Conservation (phyloP, 768 basidiomycete genomes). For the Leccinum fibrillosum region DNA sequence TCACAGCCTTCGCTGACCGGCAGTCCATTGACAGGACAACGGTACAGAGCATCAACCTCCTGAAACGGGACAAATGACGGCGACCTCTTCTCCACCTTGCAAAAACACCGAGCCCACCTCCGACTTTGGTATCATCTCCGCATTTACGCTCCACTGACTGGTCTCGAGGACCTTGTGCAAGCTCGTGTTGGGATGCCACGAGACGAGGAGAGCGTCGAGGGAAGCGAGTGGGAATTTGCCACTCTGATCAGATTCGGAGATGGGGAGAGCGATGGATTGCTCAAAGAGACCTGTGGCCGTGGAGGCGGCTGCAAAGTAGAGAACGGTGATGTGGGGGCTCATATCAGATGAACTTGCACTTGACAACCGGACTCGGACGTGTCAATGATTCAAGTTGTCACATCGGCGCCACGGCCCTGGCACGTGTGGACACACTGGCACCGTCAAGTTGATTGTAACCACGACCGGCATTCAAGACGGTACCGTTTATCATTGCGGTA, state of each 20-base stretch:
- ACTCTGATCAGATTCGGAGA: neutral
- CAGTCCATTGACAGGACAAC: neutral
- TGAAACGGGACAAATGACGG: slow-evolving; percentile 78
- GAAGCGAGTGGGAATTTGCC: slow-evolving; percentile 42
- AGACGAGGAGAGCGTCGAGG: slow-evolving; percentile 49
- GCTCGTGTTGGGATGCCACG: slow-evolving; percentile 48
- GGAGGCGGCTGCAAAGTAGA: slow-evolving; percentile 63
- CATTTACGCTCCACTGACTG: slow-evolving; percentile 78
- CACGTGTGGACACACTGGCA: too few species aligned
- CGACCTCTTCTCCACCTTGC: slow-evolving; percentile 72
- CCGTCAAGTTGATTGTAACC: too few species aligned
- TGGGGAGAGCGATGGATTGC: slow-evolving; percentile 52
- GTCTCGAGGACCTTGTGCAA: slow-evolving; percentile 53
- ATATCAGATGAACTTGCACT: neutral
- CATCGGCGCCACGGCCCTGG: too few species aligned
- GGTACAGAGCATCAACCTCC: slow-evolving; percentile 50
- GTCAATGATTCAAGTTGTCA: too few species aligned
- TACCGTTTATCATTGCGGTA: too few species aligned
- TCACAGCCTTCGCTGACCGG: neutral
- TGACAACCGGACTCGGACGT: too few species aligned
- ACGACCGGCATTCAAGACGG: too few species aligned
- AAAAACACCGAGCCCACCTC: slow-evolving; percentile 38
- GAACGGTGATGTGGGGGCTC: slow-evolving; percentile 36
- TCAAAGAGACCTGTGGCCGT: slow-evolving; percentile 60
- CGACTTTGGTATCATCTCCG: slow-evolving; percentile 71